Conservation (phyloP, 2,329 filamentous ascomycete genomes). For the Pseudogymnoascus sp. region DNA sequence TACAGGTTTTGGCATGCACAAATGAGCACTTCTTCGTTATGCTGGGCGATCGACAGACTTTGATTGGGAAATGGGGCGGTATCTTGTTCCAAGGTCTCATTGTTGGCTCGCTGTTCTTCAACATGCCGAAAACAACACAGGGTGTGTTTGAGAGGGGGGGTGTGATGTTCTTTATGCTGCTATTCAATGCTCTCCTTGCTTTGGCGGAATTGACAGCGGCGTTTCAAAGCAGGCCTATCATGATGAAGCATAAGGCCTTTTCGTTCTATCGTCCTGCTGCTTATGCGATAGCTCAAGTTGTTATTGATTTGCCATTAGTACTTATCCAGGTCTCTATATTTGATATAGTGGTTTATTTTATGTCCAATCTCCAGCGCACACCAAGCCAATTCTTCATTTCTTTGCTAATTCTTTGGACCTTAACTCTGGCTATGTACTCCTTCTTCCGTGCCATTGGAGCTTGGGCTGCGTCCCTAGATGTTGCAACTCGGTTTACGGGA, state of each 20-base stretch:
- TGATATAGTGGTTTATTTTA: conserved; percentile 77
- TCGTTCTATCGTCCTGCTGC: conserved; percentile 12
- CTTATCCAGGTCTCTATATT: conserved; percentile 65
- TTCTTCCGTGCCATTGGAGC: conserved; percentile 77
- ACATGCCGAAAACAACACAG: conserved; percentile 41
- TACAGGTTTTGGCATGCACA: conserved; percentile 41
- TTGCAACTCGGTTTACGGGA: conserved; percentile 45
- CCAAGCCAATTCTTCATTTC: conserved; percentile 79
- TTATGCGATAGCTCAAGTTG: conserved; percentile 65
- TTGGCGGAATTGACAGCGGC: conserved; percentile 51
- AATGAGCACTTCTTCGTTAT: conserved; percentile 29
- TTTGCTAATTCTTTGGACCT: conserved; percentile 64
- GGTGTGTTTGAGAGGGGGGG: conserved; percentile 52
- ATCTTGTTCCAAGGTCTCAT: conserved; percentile 29
- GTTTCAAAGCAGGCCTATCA: conserved; percentile 54
- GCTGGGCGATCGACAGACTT: conserved; percentile 27
- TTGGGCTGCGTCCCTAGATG: conserved; percentile 55
- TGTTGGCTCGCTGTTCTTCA: conserved; percentile 38
- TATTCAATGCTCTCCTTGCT: conserved; percentile 55
- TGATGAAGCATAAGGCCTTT: conserved; percentile 63
- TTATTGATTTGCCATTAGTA: conserved; percentile 79
- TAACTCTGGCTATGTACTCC: conserved; percentile 74
- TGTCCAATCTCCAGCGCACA: conserved; percentile 70
- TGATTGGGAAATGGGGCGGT: conserved; percentile 29
- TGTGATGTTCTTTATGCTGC: conserved; percentile 51